Evolutionary conservation across 306 rosid species (phyloP).

Genomic region (Dalbergia oliveri): DNA sequence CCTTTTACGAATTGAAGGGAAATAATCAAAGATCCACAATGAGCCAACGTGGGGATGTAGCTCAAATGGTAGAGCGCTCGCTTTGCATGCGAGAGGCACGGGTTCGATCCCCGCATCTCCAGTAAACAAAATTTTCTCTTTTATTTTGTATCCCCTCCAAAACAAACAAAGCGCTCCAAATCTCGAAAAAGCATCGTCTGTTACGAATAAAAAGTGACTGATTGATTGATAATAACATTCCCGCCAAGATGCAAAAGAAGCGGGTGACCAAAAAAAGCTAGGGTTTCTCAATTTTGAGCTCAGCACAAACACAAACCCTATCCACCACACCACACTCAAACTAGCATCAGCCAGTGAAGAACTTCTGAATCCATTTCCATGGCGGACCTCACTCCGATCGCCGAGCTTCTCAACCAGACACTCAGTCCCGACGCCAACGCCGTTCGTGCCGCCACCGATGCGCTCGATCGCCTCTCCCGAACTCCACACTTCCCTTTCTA

Average conservation of each 20-base stretch:
- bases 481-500: conserved; percentile 65
- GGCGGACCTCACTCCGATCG: conserved; percentile 65
- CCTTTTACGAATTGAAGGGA: too few relatives aligned
- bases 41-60: conserved; percentile 68
- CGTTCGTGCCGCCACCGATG: conserved; percentile 62
- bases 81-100: conserved; percentile 98
- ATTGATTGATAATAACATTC: conserved; percentile 36
- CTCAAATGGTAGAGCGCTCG: conserved; percentile 98
- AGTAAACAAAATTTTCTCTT: not conserved
- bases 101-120: conserved; percentile 98
- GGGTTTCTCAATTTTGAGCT: conserved; percentile 53
- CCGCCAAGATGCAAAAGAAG: conserved; percentile 63
- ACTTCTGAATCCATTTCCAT: conserved; percentile 1
- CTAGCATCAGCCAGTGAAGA: not conserved
- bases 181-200: conserved; percentile 10
- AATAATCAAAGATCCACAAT: too few relatives aligned
- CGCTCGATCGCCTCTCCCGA: conserved; percentile 70
- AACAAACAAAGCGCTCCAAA: not conserved
- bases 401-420: conserved; percentile 65
- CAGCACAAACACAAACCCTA: not conserved
- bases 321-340: not conserved
- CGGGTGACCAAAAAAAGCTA: conserved; percentile 39
- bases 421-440: conserved; percentile 62
- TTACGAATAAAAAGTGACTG: not conserved
- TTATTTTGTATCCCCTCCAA: not conserved